phyloP scores from a whole-genome alignment of 768 basidiomycete genomes.

The Podaxis sp. region DNA sequence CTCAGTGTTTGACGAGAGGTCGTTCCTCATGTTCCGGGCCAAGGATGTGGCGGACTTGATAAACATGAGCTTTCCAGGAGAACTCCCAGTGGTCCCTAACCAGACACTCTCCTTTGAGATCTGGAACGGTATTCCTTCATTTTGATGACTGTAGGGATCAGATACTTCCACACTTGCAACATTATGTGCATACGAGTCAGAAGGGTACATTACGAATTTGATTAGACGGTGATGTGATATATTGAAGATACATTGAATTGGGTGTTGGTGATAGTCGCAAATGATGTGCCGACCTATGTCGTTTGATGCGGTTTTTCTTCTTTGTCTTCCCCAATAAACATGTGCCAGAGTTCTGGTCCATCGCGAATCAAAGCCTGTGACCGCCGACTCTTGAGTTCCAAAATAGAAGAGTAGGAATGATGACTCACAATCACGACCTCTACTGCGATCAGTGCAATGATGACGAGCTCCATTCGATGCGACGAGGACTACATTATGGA shows the following conservation, averaged over 20 bases:
- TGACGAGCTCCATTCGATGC: conserved; percentile 93
- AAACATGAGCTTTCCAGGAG: conserved; percentile 26
- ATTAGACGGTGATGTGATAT: neutral
- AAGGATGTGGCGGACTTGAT: conserved; percentile 38
- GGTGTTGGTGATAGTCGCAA: neutral
- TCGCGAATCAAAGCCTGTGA: conserved; percentile 69
- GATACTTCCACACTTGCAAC: no score
- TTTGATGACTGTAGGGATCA: conserved; percentile 16
- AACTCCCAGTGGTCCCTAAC: conserved; percentile 34
- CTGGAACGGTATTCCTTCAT: conserved; percentile 33
- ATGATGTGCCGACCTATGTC: neutral
- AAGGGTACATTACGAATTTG: neutral
- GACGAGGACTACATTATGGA: conserved; percentile 61
- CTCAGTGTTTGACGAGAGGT: neutral
- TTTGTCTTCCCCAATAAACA: conserved; percentile 33
- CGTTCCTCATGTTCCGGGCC: neutral
- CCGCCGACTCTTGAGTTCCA: neutral
- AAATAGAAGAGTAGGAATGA: neutral
- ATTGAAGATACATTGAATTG: neutral
- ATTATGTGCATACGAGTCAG: neutral
- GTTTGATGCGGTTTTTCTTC: conserved; percentile 15
- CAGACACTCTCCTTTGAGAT: conserved; percentile 31
- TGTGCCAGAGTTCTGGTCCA: conserved; percentile 71
- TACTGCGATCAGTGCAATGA: conserved; percentile 91
- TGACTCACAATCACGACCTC: conserved; percentile 83